Evolutionary conservation across 305 asterid species (phyloP).

Genomic region (Fraxinus sp.): DNA sequence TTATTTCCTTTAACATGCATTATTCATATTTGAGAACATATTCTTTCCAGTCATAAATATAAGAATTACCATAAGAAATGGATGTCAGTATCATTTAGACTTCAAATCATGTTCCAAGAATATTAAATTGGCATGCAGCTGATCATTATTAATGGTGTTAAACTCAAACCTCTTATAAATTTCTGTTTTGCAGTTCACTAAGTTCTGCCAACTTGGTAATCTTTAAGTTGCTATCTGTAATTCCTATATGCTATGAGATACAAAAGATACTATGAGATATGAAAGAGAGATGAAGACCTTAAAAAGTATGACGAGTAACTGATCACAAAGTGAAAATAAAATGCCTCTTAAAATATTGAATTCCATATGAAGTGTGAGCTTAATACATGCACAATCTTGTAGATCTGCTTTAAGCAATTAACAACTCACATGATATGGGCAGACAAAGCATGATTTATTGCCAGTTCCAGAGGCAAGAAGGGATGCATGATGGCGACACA

Average conservation of each 20-base stretch:
- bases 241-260: too few species aligned
- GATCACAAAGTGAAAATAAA: neutral
- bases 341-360: neutral
- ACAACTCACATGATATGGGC: conserved; percentile 88
- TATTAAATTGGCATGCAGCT: neutral
- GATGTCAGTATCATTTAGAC: neutral
- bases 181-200: neutral
- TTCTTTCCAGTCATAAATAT: neutral
- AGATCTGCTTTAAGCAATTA: conserved; percentile 11
- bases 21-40: neutral
- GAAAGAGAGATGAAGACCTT: neutral
- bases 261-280: neutral
- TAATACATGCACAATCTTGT: neutral
- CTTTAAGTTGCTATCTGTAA: neutral
- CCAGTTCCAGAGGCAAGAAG: conserved; percentile 71
- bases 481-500: conserved; percentile 92
- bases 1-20: neutral
- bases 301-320: neutral
- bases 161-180: neutral
- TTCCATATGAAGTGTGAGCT: neutral
- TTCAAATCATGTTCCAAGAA: neutral
- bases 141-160: neutral
- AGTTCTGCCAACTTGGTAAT: neutral
- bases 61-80: neutral
- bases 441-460: conserved; percentile 66